A percentile compares a stretch with the other conserved stretches of the same genome.
Conservation (phyloP, 306 rosid genomes). For the Potentilla sterilis region DNA sequence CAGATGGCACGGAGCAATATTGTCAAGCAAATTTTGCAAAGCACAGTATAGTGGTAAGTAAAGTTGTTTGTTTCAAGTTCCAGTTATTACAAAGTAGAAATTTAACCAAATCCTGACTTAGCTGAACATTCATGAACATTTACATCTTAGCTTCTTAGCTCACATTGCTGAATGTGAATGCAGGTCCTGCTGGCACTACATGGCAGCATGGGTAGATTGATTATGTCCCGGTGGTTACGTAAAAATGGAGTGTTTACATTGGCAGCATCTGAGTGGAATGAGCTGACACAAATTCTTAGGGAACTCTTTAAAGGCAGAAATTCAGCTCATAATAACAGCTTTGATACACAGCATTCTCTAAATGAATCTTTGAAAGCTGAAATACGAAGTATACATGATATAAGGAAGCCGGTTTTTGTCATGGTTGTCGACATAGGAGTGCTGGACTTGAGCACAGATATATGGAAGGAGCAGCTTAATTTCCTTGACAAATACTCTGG, state of each 20-base stretch:
- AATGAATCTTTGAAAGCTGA: conserved; percentile 55
- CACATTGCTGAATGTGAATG: conserved; percentile 19
- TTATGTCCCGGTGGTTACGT: conserved; percentile 73
- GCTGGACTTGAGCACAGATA: conserved; percentile 95
- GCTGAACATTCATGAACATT: not conserved
- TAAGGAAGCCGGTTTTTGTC: conserved; percentile 58
- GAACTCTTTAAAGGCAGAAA: conserved; percentile 67
- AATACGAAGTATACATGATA: conserved; percentile 52
- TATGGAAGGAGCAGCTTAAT: conserved; percentile 94
- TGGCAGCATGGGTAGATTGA: conserved; percentile 66
- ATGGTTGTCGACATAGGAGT: conserved; percentile 79
- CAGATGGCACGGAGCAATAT: conserved; percentile 63
- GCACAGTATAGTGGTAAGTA: conserved; percentile 66
- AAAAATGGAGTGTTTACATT: conserved; percentile 64
- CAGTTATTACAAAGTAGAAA: not conserved
- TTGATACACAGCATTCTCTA: conserved; percentile 52
- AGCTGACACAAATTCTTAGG: conserved; percentile 71
- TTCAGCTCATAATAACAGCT: conserved; percentile 43
- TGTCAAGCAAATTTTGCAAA: conserved; percentile 58
- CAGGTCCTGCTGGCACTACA: conserved; percentile 84
- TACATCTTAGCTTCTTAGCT: not conserved
- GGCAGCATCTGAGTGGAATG: conserved; percentile 97
- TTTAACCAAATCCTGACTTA: not conserved
- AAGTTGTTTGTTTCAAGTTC: conserved; percentile 19
- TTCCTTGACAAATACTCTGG: conserved; percentile 74